These are phyloP conservation scores for Tylopilus felleus DNA, from an alignment of 768 basidiomycete genomes.

Conservation along the genomic window DNA sequence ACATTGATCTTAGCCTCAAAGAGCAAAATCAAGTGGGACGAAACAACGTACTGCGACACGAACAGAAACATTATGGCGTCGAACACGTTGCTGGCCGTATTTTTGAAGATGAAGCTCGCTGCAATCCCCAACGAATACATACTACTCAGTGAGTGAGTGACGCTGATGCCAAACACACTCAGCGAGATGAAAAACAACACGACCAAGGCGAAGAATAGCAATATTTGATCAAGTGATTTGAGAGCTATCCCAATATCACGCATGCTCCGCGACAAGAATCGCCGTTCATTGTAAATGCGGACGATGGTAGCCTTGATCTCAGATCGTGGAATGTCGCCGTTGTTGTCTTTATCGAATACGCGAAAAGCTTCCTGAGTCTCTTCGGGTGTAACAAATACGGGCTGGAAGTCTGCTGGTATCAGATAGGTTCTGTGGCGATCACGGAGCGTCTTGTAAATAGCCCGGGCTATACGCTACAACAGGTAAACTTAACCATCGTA, in stretches of 20 bases:
- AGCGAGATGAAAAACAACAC: constrained; percentile 72
- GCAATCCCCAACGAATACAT: constrained; percentile 71
- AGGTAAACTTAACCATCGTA: neutral
- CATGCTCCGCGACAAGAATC: constrained; percentile 72
- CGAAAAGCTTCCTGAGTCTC: constrained; percentile 67
- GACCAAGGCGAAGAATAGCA: constrained; percentile 59
- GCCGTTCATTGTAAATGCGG: constrained; percentile 74
- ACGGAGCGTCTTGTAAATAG: constrained; percentile 62
- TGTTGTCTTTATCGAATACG: constrained; percentile 72
- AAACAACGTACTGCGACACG: constrained; percentile 67
- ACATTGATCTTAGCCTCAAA: constrained; percentile 1
- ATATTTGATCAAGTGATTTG: constrained; percentile 57
- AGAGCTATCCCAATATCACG: constrained; percentile 71
- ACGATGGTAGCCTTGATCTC: constrained; percentile 70
- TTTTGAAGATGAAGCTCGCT: constrained; percentile 79
- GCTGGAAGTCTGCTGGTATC: constrained; percentile 64
- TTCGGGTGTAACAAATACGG: constrained; percentile 57
- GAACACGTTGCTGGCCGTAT: constrained; percentile 65
- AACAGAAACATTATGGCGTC: constrained; percentile 82
- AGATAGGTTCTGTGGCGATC: constrained; percentile 55
- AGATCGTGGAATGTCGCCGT: constrained; percentile 71
- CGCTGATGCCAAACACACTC: constrained; percentile 65
- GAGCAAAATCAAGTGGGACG: neutral
- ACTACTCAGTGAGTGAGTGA: constrained; percentile 65
- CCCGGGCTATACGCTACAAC: constrained; percentile 60